A percentile compares a stretch with the other conserved stretches of the same genome.
Conservation (phyloP, 352 stramenopile genomes). For the Phytopythium sindhum region DNA sequence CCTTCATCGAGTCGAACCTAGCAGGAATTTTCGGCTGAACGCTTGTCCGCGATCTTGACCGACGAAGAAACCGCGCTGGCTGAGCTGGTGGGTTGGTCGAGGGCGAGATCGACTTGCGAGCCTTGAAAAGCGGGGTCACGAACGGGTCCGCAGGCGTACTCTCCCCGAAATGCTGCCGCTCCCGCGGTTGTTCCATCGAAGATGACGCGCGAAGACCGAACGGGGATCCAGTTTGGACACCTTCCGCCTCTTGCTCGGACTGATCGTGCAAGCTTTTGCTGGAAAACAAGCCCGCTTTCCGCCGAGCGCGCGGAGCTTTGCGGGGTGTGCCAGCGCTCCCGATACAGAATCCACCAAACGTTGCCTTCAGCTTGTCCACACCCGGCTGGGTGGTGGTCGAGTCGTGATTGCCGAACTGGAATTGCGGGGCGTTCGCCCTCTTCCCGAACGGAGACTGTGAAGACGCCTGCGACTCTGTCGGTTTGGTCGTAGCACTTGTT, state of each 20-base stretch:
- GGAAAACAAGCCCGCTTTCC: conserved; percentile 32
- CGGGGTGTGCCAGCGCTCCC: conserved; percentile 14
- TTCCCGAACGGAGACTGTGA: conserved; percentile 25
- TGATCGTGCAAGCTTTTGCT: conserved; percentile 21
- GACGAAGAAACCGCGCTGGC: conserved; percentile 7
- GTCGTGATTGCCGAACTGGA: conserved; percentile 19
- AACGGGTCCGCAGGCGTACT: conserved; percentile 43
- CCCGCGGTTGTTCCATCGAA: conserved; percentile 8
- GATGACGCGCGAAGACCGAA: conserved; percentile 22
- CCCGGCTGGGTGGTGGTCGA: neutral
- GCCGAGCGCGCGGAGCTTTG: conserved; percentile 8
- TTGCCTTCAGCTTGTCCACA: conserved; percentile 6
- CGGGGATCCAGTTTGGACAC: conserved; percentile 23
- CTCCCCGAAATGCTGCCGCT: conserved; percentile 18
- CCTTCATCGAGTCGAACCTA: neutral
- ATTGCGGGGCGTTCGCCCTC: conserved; percentile 3
- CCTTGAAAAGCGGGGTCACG: conserved; percentile 37
- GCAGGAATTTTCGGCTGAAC: conserved; percentile 4
- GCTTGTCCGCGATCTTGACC: conserved; percentile 2
- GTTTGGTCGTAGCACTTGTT: conserved; percentile 2
- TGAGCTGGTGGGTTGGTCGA: conserved; percentile 2
- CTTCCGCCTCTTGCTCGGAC: conserved; percentile 10
- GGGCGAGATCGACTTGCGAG: conserved; percentile 6
- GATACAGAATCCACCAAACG: conserved; percentile 22
- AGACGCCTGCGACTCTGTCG: neutral